phyloP scores from a whole-genome alignment of 768 basidiomycete genomes.

The Epithele typhae region DNA sequence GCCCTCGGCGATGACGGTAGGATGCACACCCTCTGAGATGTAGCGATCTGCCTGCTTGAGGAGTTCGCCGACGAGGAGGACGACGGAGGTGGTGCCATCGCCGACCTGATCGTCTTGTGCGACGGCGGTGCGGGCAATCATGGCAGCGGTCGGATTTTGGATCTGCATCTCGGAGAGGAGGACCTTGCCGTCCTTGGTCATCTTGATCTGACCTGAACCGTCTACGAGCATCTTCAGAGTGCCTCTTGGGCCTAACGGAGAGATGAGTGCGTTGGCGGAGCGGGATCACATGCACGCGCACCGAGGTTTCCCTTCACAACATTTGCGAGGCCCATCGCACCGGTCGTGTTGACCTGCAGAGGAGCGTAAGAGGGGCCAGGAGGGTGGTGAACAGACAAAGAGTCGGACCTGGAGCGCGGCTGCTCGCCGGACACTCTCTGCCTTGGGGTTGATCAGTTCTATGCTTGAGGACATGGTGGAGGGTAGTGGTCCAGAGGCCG shows the following conservation, averaged over 20 bases:
- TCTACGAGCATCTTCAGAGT: slow-evolving; percentile 99
- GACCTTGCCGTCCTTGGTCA: slow-evolving; percentile 99
- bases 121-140: slow-evolving; percentile 98
- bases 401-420: slow-evolving; percentile 83
- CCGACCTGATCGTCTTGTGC: slow-evolving; percentile 99
- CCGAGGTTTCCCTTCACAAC: slow-evolving; percentile 98
- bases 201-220: slow-evolving; percentile 97
- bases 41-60: slow-evolving; percentile 97
- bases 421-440: slow-evolving; percentile 86
- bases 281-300: slow-evolving; percentile 24
- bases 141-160: slow-evolving; percentile 97
- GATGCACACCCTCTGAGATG: slow-evolving; percentile 97
- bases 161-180: slow-evolving; percentile 99
- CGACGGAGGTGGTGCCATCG: slow-evolving; percentile 97
- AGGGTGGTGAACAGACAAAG: not conserved
- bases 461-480: slow-evolving; percentile 54
- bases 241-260: slow-evolving; percentile 79
- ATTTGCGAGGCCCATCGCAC: slow-evolving; percentile 94
- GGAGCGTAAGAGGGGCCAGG: not conserved
- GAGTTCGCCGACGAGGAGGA: slow-evolving; percentile 91
- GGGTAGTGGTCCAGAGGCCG: not conserved
- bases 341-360: slow-evolving; percentile 80
- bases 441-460: slow-evolving; percentile 95
- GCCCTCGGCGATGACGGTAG: slow-evolving; percentile 91
- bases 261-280: not conserved